These are phyloP conservation scores for Blastobotrys muscicola DNA, from an alignment of 805 yeast genomes.

Conservation along the genomic window DNA sequence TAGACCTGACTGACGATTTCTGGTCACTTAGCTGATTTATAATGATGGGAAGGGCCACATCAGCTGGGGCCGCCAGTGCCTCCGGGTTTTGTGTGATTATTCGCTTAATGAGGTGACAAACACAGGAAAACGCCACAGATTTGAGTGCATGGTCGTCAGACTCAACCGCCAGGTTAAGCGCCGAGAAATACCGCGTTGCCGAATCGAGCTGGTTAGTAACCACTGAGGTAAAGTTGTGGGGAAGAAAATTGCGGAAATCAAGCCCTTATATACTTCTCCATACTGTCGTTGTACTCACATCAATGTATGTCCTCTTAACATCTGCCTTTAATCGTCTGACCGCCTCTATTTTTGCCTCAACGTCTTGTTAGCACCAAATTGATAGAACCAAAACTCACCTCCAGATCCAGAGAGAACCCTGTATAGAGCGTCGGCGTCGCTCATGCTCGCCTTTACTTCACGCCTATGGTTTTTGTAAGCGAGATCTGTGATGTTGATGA, in stretches of 20 bases:
- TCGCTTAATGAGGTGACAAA: slow-evolving; percentile 38
- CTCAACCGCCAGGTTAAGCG: slow-evolving; percentile 16
- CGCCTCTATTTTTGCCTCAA: slow-evolving; percentile 11
- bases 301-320: slow-evolving; percentile 15
- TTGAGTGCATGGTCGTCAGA: slow-evolving; percentile 12
- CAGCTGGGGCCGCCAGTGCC: slow-evolving; percentile 24
- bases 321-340: slow-evolving; percentile 17
- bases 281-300: slow-evolving; percentile 8
- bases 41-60: slow-evolving; percentile 27
- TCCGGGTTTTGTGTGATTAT: slow-evolving; percentile 32
- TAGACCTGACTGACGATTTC: slow-evolving; percentile 18
- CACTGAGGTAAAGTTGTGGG: background rate
- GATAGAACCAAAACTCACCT: background rate
- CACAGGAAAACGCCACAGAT: slow-evolving; percentile 31
- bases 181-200: slow-evolving; percentile 18
- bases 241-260: background rate
- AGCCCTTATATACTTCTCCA: background rate
- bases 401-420: slow-evolving; percentile 11
- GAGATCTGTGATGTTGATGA: no score
- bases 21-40: slow-evolving; percentile 26
- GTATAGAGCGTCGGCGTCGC: slow-evolving; percentile 10
- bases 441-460: no score
- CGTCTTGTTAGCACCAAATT: slow-evolving; percentile 2
- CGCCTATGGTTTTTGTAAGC: no score
- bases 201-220: slow-evolving; percentile 5